Evolutionary conservation across 1,284 basidiomycete species (phyloP).

Genomic region (Microbotryum violaceum): DNA sequence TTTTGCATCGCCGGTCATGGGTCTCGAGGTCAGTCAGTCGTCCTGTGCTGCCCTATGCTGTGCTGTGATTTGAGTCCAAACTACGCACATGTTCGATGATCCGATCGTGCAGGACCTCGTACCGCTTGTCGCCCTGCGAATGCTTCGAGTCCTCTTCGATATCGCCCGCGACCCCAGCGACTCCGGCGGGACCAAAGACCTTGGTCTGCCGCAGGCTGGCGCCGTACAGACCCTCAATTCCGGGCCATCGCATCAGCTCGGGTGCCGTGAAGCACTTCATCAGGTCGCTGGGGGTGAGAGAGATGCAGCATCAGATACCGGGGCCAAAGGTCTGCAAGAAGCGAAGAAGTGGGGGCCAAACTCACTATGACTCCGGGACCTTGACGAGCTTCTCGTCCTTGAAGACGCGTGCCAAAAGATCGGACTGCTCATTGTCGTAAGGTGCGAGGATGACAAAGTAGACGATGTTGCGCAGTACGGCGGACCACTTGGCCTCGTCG

Average conservation of each 20-base stretch:
- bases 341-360: conserved; percentile 19
- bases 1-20: not conserved
- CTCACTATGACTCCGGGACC: conserved; percentile 79
- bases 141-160: conserved; percentile 35
- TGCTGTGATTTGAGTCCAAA: too few relatives aligned
- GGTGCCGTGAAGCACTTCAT: conserved; percentile 93
- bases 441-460: conserved; percentile 90
- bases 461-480: conserved; percentile 61
- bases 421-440: conserved; percentile 93
- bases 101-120: conserved; percentile 91
- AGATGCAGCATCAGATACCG: not conserved
- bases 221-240: conserved; percentile 86
- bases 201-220: conserved; percentile 68
- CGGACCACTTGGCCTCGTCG: conserved; percentile 26
- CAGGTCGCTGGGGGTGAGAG: conserved; percentile 57
- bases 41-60: not conserved
- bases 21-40: conserved; percentile 5
- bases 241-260: conserved; percentile 97
- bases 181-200: conserved; percentile 54
- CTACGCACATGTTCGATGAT: conserved; percentile 88
- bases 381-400: conserved; percentile 56
- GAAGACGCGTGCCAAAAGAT: conserved; percentile 86
- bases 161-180: conserved; percentile 30
- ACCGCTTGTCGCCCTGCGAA: conserved; percentile 59
- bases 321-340: not conserved